A percentile compares a stretch with the other conserved stretches of the same genome.
Conservation (phyloP, 805 yeast species). For the Candida ficus region DNA sequence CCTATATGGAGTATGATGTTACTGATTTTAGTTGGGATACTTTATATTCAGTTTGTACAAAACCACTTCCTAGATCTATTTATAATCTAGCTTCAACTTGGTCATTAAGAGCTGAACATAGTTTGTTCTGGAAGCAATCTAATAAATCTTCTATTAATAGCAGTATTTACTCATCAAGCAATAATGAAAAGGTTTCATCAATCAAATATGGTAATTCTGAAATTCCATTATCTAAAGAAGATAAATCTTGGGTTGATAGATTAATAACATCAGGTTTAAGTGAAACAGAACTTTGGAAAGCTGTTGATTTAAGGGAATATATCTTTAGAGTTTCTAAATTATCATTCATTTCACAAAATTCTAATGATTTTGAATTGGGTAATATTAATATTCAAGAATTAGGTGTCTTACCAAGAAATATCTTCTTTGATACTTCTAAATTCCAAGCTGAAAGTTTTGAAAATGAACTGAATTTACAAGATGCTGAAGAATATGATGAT, state of each 20-base stretch:
- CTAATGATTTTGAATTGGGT: constrained; percentile 7
- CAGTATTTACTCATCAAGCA: constrained; percentile 27
- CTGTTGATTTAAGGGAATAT: constrained; percentile 65
- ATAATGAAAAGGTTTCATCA: constrained; percentile 20
- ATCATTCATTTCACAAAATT: constrained; percentile 27
- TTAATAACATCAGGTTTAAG: constrained; percentile 68
- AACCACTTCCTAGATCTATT: constrained; percentile 61
- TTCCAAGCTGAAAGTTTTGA: constrained; percentile 15
- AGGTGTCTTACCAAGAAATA: constrained; percentile 43
- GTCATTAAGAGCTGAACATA: constrained; percentile 60
- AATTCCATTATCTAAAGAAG: constrained; percentile 57
- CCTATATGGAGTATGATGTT: constrained; percentile 74
- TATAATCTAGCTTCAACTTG: constrained; percentile 63
- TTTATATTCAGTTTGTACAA: constrained; percentile 60
- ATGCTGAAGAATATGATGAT: constrained; percentile 5
- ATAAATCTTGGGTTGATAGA: constrained; percentile 67
- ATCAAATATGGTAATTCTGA: constrained; percentile 37
- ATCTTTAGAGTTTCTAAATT: constrained; percentile 51
- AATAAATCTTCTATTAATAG: constrained; percentile 37
- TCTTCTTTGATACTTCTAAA: constrained; percentile 41
- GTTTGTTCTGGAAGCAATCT: constrained; percentile 75
- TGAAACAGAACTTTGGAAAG: constrained; percentile 77
- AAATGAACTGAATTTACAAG: neutral
- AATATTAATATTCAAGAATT: constrained; percentile 26
- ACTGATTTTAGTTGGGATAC: constrained; percentile 60